Base-by-base conservation (phyloP, 2,329 filamentous ascomycete genomes). In the Botrytis sinoallii region DNA sequence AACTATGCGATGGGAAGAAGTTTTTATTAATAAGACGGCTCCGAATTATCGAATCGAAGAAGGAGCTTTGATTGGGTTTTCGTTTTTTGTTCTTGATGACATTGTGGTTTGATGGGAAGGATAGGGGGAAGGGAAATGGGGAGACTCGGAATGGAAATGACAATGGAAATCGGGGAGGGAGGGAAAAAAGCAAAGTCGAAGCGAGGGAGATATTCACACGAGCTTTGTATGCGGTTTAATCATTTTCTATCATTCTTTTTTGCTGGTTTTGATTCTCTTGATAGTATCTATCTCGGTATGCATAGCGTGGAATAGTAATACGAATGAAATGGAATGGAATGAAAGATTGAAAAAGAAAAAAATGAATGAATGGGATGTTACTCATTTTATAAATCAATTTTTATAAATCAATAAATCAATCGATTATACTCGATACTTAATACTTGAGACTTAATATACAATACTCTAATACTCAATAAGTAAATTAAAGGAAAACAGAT, bases 1-100 rank as follows among this genome's bases (percentile, higher is more conserved):
- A 76, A 89, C 88, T 0, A 87, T 91, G 81, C 87, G 68, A 83
- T 89, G 40, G 89, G 89, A 5, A 85, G 85, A 71, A 83, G 79
- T 38, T 83, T 83, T 89, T 80, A 90, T 91, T 77, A 82, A 84
- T n/a, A 84, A 87, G 80, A 83, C 71, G 9, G 71, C 63, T n/a
- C 46, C 52, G 3, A 8, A 35, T 22, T 22, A 22, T 42, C 29
- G 71, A 76, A 60, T 71, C 72, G 7, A 76, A 76, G 65, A 76
- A 76, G 38, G 75, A 76, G 57, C 69, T 76, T 16, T 76, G 65
- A 29, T 52, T 38, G 20, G 14, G 14, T 18, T 55, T 63, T n/a
- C 8, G 7, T 63, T 40, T 42, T 18, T 42, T 40, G 7, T n/a
- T 40, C 22, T 61, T 40, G 12, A 40, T 61, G 22, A 2, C 20